A percentile compares a stretch with the other conserved stretches of the same genome.
Conservation (phyloP, 169 alveolate species). For the Theileria orientalis region DNA sequence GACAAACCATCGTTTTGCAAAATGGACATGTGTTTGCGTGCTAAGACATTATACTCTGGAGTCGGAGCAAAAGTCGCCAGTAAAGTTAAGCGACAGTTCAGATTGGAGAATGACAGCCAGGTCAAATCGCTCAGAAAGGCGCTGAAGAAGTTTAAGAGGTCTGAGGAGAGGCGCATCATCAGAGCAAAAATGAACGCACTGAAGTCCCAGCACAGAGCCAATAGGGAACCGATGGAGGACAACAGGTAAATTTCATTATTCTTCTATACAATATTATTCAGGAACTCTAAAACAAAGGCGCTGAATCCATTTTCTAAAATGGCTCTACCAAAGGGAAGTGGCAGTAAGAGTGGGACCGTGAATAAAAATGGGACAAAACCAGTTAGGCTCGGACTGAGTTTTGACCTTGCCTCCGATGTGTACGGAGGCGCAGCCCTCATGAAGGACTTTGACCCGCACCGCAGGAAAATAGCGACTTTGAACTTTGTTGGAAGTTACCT, state of each 20-base stretch:
- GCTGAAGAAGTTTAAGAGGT: constrained; percentile 45
- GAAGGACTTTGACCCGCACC: constrained; percentile 2
- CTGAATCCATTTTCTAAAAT: constrained; percentile 18
- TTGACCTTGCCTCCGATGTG: constrained; percentile 52
- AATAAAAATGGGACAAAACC: neutral
- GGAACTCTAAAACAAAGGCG: neutral
- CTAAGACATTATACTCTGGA: constrained; percentile 32
- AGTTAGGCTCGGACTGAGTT: constrained; percentile 53
- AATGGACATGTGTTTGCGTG: neutral
- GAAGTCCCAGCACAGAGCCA: constrained; percentile 17
- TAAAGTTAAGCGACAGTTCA: constrained; percentile 48
- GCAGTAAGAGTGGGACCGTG: too few relatives aligned
- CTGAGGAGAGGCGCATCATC: constrained; percentile 39
- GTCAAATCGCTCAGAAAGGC: constrained; percentile 51
- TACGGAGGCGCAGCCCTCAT: constrained; percentile 55
- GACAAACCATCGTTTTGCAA: neutral
- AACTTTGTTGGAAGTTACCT: constrained; percentile 65
- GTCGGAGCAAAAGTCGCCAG: constrained; percentile 65
- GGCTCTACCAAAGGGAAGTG: too few relatives aligned
- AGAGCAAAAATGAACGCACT: constrained; percentile 35
- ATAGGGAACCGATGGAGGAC: neutral
- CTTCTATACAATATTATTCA: neutral
- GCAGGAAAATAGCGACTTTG: constrained; percentile 25
- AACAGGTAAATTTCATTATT: constrained; percentile 8
- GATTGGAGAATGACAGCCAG: constrained; percentile 32